phyloP scores from a whole-genome alignment of 345 rosid species.

The Balakata baccata region DNA sequence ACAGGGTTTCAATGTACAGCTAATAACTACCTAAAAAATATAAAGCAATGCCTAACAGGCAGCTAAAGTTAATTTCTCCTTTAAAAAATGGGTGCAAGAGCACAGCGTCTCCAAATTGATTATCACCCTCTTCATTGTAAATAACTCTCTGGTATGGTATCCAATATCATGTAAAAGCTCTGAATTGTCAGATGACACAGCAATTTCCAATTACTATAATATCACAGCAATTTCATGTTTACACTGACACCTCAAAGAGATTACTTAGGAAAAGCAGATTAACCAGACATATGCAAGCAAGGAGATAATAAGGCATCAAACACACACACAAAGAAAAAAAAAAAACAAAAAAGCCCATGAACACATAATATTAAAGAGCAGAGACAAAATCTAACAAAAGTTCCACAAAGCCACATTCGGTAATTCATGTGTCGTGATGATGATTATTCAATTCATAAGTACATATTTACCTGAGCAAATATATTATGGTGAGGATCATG shows the following conservation, averaged over 20 bases:
- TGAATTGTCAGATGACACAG: not conserved
- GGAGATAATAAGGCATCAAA: not conserved
- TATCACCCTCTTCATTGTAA: not conserved
- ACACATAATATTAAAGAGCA: not conserved
- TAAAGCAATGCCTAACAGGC: not conserved
- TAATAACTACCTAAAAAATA: not conserved
- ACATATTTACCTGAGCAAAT: slow-evolving; percentile 68
- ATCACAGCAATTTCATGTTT: not conserved
- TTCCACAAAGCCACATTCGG: not conserved
- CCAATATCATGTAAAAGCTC: not conserved
- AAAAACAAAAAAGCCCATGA: too few relatives aligned
- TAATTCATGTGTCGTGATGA: not conserved
- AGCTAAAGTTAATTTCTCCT: not conserved
- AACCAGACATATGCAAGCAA: not conserved
- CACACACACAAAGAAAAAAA: too few relatives aligned
- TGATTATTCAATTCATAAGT: not conserved
- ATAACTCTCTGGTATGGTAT: not conserved
- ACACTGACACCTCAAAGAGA: not conserved
- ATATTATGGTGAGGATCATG: slow-evolving; percentile 98
- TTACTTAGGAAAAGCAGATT: not conserved
- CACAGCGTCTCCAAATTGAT: not conserved
- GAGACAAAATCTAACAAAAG: slow-evolving; percentile 1
- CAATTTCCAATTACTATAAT: not conserved
- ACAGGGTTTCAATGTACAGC: not conserved
- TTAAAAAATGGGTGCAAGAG: not conserved